Conservation (phyloP, 129 eudicot genomes). For the Kitagawia praeruptora region DNA sequence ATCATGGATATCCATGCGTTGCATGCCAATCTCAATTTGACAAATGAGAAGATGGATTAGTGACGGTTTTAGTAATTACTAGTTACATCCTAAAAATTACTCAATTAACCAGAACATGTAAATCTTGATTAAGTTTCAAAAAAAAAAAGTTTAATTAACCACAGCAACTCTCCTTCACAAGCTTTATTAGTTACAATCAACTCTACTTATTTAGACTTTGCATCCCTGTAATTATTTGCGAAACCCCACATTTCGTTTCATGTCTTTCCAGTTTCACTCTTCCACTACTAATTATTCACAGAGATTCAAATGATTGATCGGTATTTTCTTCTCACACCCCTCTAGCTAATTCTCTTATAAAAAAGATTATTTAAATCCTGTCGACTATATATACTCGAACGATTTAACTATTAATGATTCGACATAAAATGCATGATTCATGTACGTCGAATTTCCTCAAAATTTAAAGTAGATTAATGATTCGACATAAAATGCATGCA, state of each 20-base stretch:
- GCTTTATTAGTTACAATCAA: background rate
- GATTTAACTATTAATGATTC: background rate
- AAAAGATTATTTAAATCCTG: background rate
- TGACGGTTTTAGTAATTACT: background rate
- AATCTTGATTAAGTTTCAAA: background rate
- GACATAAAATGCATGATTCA: background rate
- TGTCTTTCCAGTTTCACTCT: background rate
- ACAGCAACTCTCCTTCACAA: conserved; percentile 11
- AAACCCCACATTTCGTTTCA: background rate
- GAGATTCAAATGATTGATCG: background rate
- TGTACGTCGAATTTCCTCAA: background rate
- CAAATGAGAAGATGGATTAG: background rate
- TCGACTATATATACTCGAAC: background rate
- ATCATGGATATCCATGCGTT: background rate
- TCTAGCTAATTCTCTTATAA: background rate
- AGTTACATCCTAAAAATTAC: background rate
- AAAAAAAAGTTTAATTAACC: background rate
- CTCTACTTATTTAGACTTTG: background rate
- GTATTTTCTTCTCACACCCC: background rate
- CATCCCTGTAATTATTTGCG: background rate
- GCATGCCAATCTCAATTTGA: background rate
- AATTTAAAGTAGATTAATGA: background rate
- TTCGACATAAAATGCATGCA: background rate
- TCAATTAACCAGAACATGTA: background rate
- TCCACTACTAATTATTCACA: background rate